These are phyloP conservation scores for Chytriomyces sp. DNA, from an alignment of 192 early-diverging fungal genomes.

Conservation along the genomic window DNA sequence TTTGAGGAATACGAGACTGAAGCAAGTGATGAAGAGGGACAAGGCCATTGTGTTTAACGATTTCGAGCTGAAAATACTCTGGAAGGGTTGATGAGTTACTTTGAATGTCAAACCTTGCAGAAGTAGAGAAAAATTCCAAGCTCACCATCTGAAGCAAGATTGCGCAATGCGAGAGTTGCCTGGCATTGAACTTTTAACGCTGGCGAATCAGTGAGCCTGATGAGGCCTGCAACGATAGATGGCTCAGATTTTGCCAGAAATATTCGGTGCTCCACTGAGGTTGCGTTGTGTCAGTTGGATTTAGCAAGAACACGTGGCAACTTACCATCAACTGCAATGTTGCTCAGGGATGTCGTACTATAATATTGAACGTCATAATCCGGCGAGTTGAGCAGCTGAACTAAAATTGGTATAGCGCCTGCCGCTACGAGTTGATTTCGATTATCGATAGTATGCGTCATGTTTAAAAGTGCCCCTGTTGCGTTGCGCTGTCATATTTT, in stretches of 20 bases:
- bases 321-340: conserved; percentile 80
- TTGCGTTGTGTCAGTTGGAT: not conserved
- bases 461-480: conserved; percentile 87
- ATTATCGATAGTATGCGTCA: conserved; percentile 82
- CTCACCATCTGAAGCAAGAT: conserved; percentile 78
- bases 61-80: conserved; percentile 85
- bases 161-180: conserved; percentile 84
- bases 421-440: conserved; percentile 79
- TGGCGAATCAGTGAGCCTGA: conserved; percentile 78
- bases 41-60: conserved; percentile 76
- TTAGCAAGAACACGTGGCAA: too few relatives aligned
- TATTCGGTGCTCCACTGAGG: not conserved
- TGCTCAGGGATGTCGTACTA: conserved; percentile 85
- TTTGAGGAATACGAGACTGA: conserved; percentile 73
- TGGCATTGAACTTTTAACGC: conserved; percentile 86
- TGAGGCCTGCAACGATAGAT: conserved; percentile 73
- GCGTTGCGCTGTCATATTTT: conserved; percentile 76
- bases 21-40: conserved; percentile 74
- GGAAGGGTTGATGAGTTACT: conserved; percentile 4
- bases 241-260: conserved; percentile 68
- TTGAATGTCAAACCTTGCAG: not conserved
- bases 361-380: conserved; percentile 91
- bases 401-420: conserved; percentile 81
- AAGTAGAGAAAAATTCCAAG: not conserved
- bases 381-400: conserved; percentile 72